Evolutionary conservation across 2,329 filamentous ascomycete species (phyloP).

Genomic region (Lojkania enalia): DNA sequence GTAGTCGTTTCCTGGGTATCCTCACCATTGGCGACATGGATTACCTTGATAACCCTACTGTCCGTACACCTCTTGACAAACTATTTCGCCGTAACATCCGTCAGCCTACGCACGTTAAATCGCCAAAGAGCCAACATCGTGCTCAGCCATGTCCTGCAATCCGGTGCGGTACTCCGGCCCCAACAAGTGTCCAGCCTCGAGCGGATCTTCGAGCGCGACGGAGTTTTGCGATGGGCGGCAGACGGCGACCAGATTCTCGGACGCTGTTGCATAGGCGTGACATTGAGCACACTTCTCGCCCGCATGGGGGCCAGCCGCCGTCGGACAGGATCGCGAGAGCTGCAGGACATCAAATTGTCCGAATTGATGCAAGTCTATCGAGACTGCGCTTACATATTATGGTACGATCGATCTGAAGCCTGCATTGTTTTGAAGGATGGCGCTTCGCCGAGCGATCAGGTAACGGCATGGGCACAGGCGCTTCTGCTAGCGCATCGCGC

Average conservation of each 20-base stretch:
- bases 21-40: conserved; percentile 72
- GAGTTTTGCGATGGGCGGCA: conserved; percentile 64
- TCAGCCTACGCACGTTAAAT: conserved; percentile 83
- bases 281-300: conserved; percentile 43
- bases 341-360: conserved; percentile 47
- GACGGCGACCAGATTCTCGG: conserved; percentile 52
- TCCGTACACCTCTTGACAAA: conserved; percentile 80
- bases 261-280: conserved; percentile 58
- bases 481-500: conserved; percentile 50
- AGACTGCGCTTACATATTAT: conserved; percentile 64
- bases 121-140: conserved; percentile 82
- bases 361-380: conserved; percentile 56
- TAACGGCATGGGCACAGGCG: conserved; percentile 67
- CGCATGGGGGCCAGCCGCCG: conserved; percentile 30
- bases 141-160: conserved; percentile 56
- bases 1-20: conserved; percentile 77
- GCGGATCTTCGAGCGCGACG: conserved; percentile 64
- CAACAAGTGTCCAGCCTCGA: conserved; percentile 64
- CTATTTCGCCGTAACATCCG: conserved; percentile 79
- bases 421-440: conserved; percentile 67
- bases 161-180: conserved; percentile 61
- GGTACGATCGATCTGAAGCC: conserved; percentile 53
- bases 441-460: conserved; percentile 53
- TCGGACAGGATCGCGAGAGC: conserved; percentile 29
- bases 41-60: conserved; percentile 70